phyloP scores from a whole-genome alignment of 208 protist genomes.

The Naegleria fowleri region DNA sequence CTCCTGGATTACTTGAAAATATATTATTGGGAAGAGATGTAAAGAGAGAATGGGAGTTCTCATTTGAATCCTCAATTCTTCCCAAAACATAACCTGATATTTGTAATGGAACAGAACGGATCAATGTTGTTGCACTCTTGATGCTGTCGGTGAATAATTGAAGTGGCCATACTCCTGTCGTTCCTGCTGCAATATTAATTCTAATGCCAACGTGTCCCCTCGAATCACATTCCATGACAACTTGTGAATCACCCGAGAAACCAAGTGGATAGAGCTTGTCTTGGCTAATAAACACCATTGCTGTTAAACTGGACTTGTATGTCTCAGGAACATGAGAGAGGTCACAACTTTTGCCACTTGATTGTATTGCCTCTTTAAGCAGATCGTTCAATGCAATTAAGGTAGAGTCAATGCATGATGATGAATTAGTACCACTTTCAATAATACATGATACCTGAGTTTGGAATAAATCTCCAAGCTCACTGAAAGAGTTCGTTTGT shows the following conservation, averaged over 20 bases:
- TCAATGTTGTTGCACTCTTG: background rate
- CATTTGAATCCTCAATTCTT: background rate
- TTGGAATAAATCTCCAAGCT: background rate
- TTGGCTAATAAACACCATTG: background rate
- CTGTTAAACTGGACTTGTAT: background rate
- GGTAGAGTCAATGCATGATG: background rate
- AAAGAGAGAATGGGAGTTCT: no score
- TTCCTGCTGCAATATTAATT: background rate
- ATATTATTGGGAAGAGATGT: no score
- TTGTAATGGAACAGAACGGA: background rate
- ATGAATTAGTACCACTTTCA: background rate
- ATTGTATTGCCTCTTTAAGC: background rate
- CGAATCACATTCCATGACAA: background rate
- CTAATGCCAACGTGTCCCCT: background rate
- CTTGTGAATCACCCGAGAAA: background rate
- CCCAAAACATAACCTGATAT: background rate
- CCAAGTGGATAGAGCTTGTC: background rate
- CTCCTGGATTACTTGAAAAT: no score
- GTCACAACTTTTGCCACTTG: background rate
- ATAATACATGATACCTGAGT: background rate
- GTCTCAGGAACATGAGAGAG: background rate
- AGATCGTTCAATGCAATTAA: background rate
- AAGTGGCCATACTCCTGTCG: background rate
- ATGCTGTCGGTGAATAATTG: background rate
- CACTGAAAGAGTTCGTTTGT: background rate